Conservation (phyloP, 1,284 basidiomycete species). For the Phylloboletellus chloephorus region DNA sequence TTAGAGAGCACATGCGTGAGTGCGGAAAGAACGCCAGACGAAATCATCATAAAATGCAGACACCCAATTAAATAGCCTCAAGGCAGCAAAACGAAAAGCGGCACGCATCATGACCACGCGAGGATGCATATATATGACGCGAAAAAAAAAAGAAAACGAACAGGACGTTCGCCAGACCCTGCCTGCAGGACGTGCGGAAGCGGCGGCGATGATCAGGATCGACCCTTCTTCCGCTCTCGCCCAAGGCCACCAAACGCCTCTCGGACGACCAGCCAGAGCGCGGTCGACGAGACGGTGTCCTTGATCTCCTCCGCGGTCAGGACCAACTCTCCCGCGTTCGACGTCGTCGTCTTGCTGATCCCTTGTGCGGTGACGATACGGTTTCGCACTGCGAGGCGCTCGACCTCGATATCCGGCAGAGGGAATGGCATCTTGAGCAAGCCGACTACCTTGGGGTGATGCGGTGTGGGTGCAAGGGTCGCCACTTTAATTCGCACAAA, state of each 20-base stretch:
- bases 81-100: slow-evolving; percentile 9
- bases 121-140: slow-evolving; percentile 21
- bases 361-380: slow-evolving; percentile 44
- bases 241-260: slow-evolving; percentile 91
- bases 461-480: slow-evolving; percentile 86
- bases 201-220: slow-evolving; percentile 35
- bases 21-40: slow-evolving; percentile 10
- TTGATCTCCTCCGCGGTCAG: slow-evolving; percentile 91
- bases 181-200: slow-evolving; percentile 3
- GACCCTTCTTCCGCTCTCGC: slow-evolving; percentile 67
- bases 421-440: slow-evolving; percentile 87
- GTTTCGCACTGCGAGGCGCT: slow-evolving; percentile 47
- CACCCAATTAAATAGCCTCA: slow-evolving; percentile 18
- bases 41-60: slow-evolving; percentile 1
- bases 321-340: slow-evolving; percentile 41
- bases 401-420: slow-evolving; percentile 71
- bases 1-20: not conserved
- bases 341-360: slow-evolving; percentile 37
- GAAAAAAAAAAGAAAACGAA: no score
- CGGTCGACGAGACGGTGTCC: slow-evolving; percentile 85
- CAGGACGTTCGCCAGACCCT: slow-evolving; percentile 2
- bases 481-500: slow-evolving; percentile 57
- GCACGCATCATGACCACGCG: no score
- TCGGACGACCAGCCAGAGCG: slow-evolving; percentile 87
- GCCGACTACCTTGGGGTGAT: slow-evolving; percentile 93